Base-by-base conservation (phyloP, 2,329 filamentous ascomycete genomes). In the Penicillium sp. region DNA sequence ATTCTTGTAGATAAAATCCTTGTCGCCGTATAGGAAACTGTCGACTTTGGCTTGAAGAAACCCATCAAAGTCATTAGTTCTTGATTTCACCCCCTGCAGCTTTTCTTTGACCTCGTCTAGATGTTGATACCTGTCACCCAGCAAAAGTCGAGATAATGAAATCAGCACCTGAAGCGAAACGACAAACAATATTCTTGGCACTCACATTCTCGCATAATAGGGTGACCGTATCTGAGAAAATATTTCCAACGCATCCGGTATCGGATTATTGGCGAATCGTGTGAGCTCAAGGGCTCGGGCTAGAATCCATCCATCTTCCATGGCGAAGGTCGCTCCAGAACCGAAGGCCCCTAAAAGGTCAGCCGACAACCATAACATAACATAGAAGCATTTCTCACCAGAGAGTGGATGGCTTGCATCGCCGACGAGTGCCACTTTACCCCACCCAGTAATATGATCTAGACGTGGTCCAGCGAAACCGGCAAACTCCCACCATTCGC, bases 381-480 rank as follows among this genome's bases (percentile, higher is more conserved):
- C 14, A 13, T 1, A 7, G 14, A 10, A 26, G 31, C 21, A 28
- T 6, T 1, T 37, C 47, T 14, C 49, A 66, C 79, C 79, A 0
- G 80, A 81, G 0, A 83, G 71, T 0, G 82, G 79, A 62, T 85
- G 82, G 1, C 80, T 83, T 0, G 81, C 77, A 58, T 85, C 82
- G 8, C 82, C 82, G 5, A 84, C 75, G 3, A 84, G 71, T 5
- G 78, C 81, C 2, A 83, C 61, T 48, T 76, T 76, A 37, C 75
- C 67, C 70, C 75, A 80, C 2, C 68, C 74, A 1, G 66, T 75
- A 3, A 81, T 64, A 2, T 66, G 67, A 7, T 71, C 57, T 16
- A 81, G 59, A 31, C 77, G 73, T 1, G 78, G 78, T 0, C 79
- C 79, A 1, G 79, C 73, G 50, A 80, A 81, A 0, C 77, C 74